These are phyloP conservation scores for Ampelomyces quisqualis DNA, from an alignment of 2,329 filamentous ascomycete genomes.

Conservation along the genomic window DNA sequence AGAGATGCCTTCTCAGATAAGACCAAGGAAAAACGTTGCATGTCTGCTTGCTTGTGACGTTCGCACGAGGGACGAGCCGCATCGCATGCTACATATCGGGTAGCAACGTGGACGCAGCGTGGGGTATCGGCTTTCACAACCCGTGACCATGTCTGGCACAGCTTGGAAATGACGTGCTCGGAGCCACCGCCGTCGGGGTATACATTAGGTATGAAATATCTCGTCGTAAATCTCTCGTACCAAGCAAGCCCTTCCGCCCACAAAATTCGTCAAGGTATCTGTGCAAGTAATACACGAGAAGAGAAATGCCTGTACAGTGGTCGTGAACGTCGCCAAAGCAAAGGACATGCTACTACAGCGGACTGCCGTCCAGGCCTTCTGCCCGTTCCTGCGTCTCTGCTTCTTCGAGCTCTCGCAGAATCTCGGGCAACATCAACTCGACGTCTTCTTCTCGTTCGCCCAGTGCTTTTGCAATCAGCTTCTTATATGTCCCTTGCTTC, in stretches of 20 bases:
- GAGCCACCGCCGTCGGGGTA: neutral
- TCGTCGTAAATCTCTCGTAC: conserved; percentile 3
- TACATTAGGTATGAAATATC: conserved; percentile 9
- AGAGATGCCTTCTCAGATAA: no score
- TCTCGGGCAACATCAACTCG: conserved; percentile 60
- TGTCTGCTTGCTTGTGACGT: conserved; percentile 1
- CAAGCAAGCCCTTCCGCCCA: neutral
- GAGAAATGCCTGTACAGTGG: neutral
- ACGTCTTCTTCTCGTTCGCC: conserved; percentile 68
- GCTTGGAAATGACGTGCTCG: conserved; percentile 5
- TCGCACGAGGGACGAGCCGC: neutral
- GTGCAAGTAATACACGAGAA: conserved; percentile 3
- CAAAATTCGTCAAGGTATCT: neutral
- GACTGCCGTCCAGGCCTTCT: conserved; percentile 39
- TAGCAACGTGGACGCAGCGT: conserved; percentile 1
- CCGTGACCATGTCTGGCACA: conserved; percentile 4
- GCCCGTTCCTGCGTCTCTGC: conserved; percentile 45
- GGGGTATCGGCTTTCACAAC: conserved; percentile 1
- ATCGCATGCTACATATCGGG: no score
- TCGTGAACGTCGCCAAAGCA: neutral
- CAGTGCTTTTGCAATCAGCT: conserved; percentile 67
- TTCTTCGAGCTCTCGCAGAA: conserved; percentile 52
- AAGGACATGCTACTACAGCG: conserved; percentile 16
- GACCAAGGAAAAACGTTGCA: no score
- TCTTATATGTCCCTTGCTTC: conserved; percentile 71